phyloP scores from a whole-genome alignment of 495 filamentous ascomycete genomes.

The Tuber calosporum region DNA sequence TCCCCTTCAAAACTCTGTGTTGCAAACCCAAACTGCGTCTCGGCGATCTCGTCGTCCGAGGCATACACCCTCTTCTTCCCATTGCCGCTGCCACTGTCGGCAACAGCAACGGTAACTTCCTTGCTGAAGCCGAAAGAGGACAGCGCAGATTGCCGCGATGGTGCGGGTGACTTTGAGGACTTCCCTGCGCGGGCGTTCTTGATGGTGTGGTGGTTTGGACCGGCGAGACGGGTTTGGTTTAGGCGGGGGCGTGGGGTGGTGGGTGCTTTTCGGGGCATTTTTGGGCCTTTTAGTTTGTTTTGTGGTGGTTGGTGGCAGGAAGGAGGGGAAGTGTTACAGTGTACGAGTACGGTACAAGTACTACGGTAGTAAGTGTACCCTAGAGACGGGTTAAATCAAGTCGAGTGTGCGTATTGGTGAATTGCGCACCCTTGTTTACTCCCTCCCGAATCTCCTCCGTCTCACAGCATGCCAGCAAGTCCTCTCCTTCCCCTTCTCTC shows the following conservation, averaged over 20 bases:
- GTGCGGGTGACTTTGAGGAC: background rate
- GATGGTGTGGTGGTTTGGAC: slow-evolving; percentile 16
- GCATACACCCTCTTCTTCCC: slow-evolving; percentile 10
- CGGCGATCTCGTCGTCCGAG: slow-evolving; percentile 17
- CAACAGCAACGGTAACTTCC: background rate
- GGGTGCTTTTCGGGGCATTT: slow-evolving; percentile 7
- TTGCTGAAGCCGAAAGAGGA: slow-evolving; percentile 26
- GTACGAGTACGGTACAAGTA: too few species aligned
- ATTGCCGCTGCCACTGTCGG: background rate
- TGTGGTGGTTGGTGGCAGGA: slow-evolving; percentile 9
- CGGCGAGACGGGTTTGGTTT: slow-evolving; percentile 27
- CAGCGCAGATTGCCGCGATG: slow-evolving; percentile 20
- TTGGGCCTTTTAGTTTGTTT: slow-evolving; percentile 11
- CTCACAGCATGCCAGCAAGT: background rate
- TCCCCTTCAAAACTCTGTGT: slow-evolving; percentile 44
- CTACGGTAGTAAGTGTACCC: too few species aligned
- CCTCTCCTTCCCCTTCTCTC: background rate
- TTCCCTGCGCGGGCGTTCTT: slow-evolving; percentile 26
- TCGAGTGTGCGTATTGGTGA: background rate
- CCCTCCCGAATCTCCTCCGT: background rate
- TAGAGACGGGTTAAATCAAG: background rate
- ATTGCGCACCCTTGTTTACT: background rate
- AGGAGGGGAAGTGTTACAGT: too few species aligned
- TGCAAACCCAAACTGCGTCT: slow-evolving; percentile 29
- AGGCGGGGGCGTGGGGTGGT: slow-evolving; percentile 7